Percentiles rank a stretch among this genome's conserved stretches.
phyloP scores from a whole-genome alignment of 2,329 filamentous ascomycete genomes.

The Helotiales sp. region DNA sequence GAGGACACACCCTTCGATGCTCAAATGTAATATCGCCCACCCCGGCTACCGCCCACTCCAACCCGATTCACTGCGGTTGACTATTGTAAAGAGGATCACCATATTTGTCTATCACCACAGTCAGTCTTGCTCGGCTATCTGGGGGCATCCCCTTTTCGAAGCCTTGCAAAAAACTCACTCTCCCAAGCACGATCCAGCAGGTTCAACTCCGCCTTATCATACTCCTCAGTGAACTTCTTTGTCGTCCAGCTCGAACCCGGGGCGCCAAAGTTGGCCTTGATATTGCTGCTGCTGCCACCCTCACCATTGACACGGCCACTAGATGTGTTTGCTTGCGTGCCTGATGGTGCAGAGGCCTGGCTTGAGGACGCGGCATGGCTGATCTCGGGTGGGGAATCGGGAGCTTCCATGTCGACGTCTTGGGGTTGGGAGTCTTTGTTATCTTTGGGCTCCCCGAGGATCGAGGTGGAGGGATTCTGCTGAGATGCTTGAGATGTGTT shows the following conservation, averaged over 20 bases:
- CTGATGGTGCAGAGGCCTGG: constrained; percentile 10
- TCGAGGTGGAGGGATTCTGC: constrained; percentile 2
- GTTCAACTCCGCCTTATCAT: constrained; percentile 52
- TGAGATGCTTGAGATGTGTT: neutral
- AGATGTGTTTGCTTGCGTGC: constrained; percentile 12
- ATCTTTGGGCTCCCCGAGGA: neutral
- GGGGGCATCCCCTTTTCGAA: neutral
- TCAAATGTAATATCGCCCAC: neutral
- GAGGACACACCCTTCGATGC: neutral
- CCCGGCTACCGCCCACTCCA: neutral
- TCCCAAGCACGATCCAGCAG: constrained; percentile 58
- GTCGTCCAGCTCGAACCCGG: constrained; percentile 59
- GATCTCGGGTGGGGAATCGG: constrained; percentile 37
- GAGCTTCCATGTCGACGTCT: constrained; percentile 36
- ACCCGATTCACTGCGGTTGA: neutral
- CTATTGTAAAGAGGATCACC: constrained; percentile 10
- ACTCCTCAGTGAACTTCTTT: constrained; percentile 62
- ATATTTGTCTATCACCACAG: constrained; percentile 5
- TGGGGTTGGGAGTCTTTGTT: constrained; percentile 13
- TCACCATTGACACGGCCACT: constrained; percentile 18
- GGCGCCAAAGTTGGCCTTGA: constrained; percentile 42
- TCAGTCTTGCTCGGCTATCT: constrained; percentile 41
- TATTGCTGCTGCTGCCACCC: constrained; percentile 10
- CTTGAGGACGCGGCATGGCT: neutral
- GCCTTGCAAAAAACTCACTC: constrained; percentile 39